These are phyloP conservation scores for Entonaema liquescens DNA, from an alignment of 495 filamentous ascomycete genomes.

Conservation along the genomic window DNA sequence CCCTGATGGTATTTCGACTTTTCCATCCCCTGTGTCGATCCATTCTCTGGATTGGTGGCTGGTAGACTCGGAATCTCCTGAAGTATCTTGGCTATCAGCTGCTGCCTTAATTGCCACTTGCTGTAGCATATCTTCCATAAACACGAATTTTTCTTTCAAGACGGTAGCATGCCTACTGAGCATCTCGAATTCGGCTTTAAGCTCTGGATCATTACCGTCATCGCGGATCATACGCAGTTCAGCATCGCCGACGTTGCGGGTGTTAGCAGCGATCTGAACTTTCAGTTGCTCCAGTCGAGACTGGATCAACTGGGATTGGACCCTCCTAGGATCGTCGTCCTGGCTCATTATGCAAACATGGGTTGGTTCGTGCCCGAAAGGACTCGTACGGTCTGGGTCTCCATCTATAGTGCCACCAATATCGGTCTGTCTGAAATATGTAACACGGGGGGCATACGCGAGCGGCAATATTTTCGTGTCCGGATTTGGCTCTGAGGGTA, in stretches of 20 bases:
- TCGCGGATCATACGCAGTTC: slow-evolving; percentile 68
- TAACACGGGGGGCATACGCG: slow-evolving; percentile 91
- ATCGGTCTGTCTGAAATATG: slow-evolving; percentile 98
- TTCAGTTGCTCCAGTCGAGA: slow-evolving; percentile 80
- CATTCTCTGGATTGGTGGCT: slow-evolving; percentile 36
- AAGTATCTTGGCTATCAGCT: slow-evolving; percentile 24
- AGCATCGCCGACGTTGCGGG: slow-evolving; percentile 69
- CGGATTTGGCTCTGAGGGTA: slow-evolving; percentile 89
- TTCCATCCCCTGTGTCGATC: slow-evolving; percentile 49
- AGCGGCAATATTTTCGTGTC: slow-evolving; percentile 92
- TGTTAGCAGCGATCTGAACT: slow-evolving; percentile 77
- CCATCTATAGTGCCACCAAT: slow-evolving; percentile 73
- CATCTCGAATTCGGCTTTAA: slow-evolving; percentile 69
- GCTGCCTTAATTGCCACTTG: slow-evolving; percentile 60
- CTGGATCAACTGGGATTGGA: slow-evolving; percentile 86
- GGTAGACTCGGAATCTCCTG: slow-evolving; percentile 14
- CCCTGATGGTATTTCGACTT: slow-evolving; percentile 57
- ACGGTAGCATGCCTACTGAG: slow-evolving; percentile 75
- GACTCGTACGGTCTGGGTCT: slow-evolving; percentile 76
- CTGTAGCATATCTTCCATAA: slow-evolving; percentile 76
- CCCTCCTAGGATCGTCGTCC: slow-evolving; percentile 87
- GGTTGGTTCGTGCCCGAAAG: slow-evolving; percentile 90
- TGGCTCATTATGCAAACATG: slow-evolving; percentile 96
- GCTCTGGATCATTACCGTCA: slow-evolving; percentile 59
- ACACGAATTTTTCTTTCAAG: slow-evolving; percentile 76